Evolutionary conservation across 129 eudicot genomes (phyloP).

Genomic region (Flaveria sonorensis): DNA sequence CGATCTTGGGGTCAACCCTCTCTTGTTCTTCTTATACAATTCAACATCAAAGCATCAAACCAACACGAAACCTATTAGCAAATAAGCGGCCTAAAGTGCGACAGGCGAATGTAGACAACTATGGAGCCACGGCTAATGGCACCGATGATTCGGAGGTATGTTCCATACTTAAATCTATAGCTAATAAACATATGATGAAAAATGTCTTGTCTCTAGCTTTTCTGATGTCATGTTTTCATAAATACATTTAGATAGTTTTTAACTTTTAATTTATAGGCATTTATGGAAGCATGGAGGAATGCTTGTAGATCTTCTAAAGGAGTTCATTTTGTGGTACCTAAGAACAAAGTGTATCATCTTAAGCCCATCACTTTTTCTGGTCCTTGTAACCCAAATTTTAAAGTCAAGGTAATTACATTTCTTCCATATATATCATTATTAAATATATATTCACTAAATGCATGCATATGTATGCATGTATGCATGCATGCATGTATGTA

Average conservation of each 20-base stretch:
- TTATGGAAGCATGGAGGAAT: conserved; percentile 75
- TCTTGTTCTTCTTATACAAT: conserved; percentile 26
- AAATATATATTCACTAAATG: not conserved
- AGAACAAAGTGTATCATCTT: conserved; percentile 55
- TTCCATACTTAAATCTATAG: not conserved
- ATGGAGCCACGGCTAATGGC: conserved; percentile 60
- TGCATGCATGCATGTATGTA: conserved; percentile 1
- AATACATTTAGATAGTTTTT: not conserved
- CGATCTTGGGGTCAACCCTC: conserved; percentile 36
- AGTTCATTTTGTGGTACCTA: conserved; percentile 57
- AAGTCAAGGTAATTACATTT: conserved; percentile 54
- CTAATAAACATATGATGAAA: conserved; percentile 13
- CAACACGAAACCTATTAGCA: conserved; percentile 29
- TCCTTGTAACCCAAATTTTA: conserved; percentile 60
- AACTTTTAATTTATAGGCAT: conserved; percentile 52
- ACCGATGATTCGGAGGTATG: conserved; percentile 52
- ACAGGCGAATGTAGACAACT: conserved; percentile 50
- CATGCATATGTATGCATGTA: not conserved
- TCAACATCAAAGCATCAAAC: conserved; percentile 5
- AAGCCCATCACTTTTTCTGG: conserved; percentile 71
- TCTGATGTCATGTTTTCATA: conserved; percentile 15
- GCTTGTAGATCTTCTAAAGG: conserved; percentile 55
- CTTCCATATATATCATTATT: not conserved
- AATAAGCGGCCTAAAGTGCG: not conserved
- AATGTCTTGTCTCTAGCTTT: conserved; percentile 11